These are phyloP conservation scores for Dendryphion nanum DNA, from an alignment of 2,329 filamentous ascomycete genomes.

Conservation along the genomic window DNA sequence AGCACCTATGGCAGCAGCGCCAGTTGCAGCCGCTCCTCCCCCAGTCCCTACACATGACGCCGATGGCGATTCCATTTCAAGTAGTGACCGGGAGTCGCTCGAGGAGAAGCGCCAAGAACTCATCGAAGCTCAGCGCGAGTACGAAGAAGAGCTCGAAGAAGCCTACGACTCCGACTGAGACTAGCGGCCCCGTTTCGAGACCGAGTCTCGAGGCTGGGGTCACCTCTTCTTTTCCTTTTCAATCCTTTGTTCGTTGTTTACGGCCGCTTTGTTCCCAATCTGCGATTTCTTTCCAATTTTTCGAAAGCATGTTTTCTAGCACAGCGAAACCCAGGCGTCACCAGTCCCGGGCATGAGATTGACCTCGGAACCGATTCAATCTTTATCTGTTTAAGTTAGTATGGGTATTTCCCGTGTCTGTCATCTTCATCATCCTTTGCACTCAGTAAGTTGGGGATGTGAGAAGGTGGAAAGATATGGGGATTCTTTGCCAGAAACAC, in stretches of 20 bases:
- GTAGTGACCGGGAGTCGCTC: conserved; percentile 41
- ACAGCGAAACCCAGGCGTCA: background rate
- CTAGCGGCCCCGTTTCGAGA: conserved; percentile 3
- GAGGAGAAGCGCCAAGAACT: conserved; percentile 55
- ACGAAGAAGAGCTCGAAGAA: conserved; percentile 47
- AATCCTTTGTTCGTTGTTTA: background rate
- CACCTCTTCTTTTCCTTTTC: background rate
- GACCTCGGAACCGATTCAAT: conserved; percentile 2
- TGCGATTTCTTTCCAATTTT: too few species aligned
- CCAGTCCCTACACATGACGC: conserved; percentile 43
- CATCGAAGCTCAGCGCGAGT: conserved; percentile 54
- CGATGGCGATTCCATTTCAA: conserved; percentile 40
- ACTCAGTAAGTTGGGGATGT: too few species aligned
- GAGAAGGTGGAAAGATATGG: too few species aligned
- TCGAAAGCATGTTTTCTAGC: too few species aligned
- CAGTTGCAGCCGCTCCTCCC: conserved; percentile 25
- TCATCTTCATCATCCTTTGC: too few species aligned
- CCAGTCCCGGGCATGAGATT: conserved; percentile 1
- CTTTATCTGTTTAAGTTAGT: background rate
- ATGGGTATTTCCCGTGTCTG: too few species aligned
- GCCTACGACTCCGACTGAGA: conserved; percentile 26
- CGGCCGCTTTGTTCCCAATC: background rate
- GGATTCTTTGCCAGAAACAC: too few species aligned
- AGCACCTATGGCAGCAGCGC: conserved; percentile 4
- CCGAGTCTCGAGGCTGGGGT: background rate